phyloP scores from a whole-genome alignment of 1,284 basidiomycete species.

The Pterula multifida region DNA sequence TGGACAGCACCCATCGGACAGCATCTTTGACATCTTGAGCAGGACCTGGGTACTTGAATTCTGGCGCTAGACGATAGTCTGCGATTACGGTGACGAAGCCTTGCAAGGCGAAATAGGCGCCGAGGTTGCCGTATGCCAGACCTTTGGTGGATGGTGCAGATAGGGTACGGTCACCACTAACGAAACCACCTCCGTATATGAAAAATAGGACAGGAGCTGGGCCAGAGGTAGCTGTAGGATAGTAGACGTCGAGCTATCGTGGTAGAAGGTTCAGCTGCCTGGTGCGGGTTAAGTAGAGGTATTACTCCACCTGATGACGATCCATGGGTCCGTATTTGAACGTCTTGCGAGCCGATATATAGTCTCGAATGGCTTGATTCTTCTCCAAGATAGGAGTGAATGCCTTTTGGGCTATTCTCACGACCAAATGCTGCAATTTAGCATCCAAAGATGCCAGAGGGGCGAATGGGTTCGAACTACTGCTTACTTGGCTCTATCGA shows the following conservation, averaged over 20 bases:
- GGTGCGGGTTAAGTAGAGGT: conserved; percentile 7
- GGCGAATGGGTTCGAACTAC: no score
- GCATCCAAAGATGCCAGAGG: no score
- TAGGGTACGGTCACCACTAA: conserved; percentile 31
- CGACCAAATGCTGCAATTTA: background rate
- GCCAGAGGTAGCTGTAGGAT: conserved; percentile 24
- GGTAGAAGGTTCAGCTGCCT: background rate
- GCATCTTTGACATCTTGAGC: conserved; percentile 47
- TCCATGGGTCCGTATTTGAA: conserved; percentile 42
- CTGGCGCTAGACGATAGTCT: conserved; percentile 50
- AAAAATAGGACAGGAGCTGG: conserved; percentile 42
- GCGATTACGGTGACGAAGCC: conserved; percentile 50
- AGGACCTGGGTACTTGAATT: conserved; percentile 35
- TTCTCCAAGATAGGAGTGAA: conserved; percentile 32
- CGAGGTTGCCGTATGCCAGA: conserved; percentile 35
- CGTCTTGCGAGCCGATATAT: conserved; percentile 28
- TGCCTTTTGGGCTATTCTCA: conserved; percentile 26
- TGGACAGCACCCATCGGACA: conserved; percentile 34
- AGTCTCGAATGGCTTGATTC: conserved; percentile 26
- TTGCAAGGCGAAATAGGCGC: conserved; percentile 43
- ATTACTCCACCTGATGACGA: conserved; percentile 44
- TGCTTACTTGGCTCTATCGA: no score
- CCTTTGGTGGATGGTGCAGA: conserved; percentile 27
- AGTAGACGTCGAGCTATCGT: conserved; percentile 44
- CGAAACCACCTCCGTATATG: conserved; percentile 53